Evolutionary conservation across 495 filamentous ascomycete genomes (phyloP).

Genomic region (Cercophora newfieldiana): DNA sequence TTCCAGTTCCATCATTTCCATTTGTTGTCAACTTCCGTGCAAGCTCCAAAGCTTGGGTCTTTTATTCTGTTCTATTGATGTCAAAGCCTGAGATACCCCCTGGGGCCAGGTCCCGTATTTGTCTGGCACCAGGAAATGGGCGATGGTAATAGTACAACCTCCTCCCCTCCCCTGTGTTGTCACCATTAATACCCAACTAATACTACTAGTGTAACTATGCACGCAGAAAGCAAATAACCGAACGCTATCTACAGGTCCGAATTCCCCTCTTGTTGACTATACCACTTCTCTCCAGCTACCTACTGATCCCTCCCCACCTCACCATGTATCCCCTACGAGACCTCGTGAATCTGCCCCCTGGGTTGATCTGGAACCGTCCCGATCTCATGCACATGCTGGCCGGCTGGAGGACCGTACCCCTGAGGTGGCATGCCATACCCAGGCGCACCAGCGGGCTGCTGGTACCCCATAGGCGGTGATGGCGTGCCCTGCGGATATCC

Average conservation of each 20-base stretch:
- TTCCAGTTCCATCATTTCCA: too few relatives aligned
- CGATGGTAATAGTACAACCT: background rate
- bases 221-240: background rate
- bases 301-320: background rate
- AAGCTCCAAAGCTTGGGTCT: background rate
- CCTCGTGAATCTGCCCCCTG: conserved; percentile 6
- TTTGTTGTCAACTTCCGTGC: too few relatives aligned
- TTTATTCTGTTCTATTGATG: background rate
- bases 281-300: background rate
- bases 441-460: background rate
- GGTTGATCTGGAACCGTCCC: conserved; percentile 8
- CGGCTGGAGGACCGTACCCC: background rate
- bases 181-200: background rate
- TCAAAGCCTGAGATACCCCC: background rate
- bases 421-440: background rate
- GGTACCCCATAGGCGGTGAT: background rate
- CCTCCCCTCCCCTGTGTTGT: background rate
- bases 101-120: background rate
- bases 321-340: background rate
- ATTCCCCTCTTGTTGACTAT: background rate
- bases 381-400: conserved; percentile 7
- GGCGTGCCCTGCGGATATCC: background rate
- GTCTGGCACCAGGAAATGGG: background rate
- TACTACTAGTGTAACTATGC: background rate
- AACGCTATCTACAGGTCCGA: background rate